Base-by-base conservation (phyloP, 1,284 basidiomycete species). In the Ustilago lituana region DNA sequence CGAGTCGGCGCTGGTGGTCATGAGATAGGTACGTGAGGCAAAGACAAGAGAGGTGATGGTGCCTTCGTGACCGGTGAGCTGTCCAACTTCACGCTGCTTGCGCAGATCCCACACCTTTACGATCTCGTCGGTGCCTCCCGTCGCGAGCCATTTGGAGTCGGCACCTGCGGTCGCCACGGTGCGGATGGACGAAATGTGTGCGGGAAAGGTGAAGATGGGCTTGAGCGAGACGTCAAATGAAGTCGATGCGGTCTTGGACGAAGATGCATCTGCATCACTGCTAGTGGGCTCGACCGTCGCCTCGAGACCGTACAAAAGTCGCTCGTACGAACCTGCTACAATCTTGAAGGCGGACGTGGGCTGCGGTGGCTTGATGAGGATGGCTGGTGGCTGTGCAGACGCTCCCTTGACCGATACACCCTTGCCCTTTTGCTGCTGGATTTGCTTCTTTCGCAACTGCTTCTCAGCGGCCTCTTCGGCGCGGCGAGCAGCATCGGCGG, bases 91-190 rank as follows among this genome's bases (percentile, higher is more conserved):
- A 82, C 94, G 94, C 77, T 89, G 85, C 79, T 93, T 86, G 51
- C 90, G 86, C 65, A 98, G 82, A 84, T 98, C 94, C 95, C 95
- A 98, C n/a, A 98, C 90, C 82, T 97, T 97, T 79, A 98, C 86
- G 53, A 94, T 91, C 84, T 98, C 95, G 82, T 98, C 95, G 27
- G 91, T 88, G 66, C 92, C 93, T 0, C 94, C 95, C 0, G 92
- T 94, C 4, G 93, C 94, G 14, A 98, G 86, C 92, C 93, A 98
- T 84, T 96, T 97, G 1, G 74, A 73, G 39, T 73, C 66, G 0
- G 91, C 90, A 1, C 92, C 91, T 10, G 77, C 78, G 14, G 76
- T 76, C 2, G 80, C 78, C 5, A 95, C 90, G 9, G 91, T 88
- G 77, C 94, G 93, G 61, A 98, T 90, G 74, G 89, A 94, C 1